These are phyloP conservation scores for Cladosporium sphaerospermum DNA, from an alignment of 2,329 filamentous ascomycete species.

Conservation along the genomic window DNA sequence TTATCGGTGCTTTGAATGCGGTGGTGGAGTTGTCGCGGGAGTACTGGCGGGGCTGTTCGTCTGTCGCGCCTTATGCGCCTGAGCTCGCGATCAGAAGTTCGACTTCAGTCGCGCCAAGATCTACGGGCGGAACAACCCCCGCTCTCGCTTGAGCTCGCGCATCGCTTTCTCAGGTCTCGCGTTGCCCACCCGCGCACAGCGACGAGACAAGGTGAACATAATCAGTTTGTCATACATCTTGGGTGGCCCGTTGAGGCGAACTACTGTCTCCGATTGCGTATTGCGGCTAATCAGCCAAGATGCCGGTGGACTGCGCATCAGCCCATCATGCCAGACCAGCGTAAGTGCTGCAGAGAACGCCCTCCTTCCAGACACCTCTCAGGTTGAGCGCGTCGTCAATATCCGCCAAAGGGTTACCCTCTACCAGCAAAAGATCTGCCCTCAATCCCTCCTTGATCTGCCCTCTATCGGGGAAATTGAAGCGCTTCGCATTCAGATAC, in stretches of 20 bases:
- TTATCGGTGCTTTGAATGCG: neutral
- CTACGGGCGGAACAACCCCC: no score
- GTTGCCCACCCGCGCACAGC: no score
- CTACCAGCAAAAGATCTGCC: slow-evolving; percentile 40
- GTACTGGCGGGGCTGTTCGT: neutral
- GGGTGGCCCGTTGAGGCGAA: no score
- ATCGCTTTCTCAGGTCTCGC: no score
- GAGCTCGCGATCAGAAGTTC: neutral
- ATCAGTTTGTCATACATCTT: no score
- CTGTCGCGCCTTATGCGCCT: slow-evolving; percentile 1
- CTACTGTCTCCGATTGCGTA: no score
- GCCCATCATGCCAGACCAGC: neutral
- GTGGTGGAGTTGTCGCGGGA: neutral
- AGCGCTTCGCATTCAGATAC: slow-evolving; percentile 34
- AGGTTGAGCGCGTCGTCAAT: slow-evolving; percentile 38
- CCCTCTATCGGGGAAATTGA: slow-evolving; percentile 38
- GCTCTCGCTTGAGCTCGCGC: no score
- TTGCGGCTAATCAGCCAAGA: no score
- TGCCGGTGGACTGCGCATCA: neutral
- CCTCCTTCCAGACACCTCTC: slow-evolving; percentile 40
- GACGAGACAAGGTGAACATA: no score
- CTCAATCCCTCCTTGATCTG: slow-evolving; percentile 34
- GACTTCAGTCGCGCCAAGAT: no score
- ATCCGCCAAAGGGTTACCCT: slow-evolving; percentile 38
- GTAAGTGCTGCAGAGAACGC: slow-evolving; percentile 17